Evolutionary conservation across 352 stramenopile genomes (phyloP).

Genomic region (Globisporangium polare): DNA sequence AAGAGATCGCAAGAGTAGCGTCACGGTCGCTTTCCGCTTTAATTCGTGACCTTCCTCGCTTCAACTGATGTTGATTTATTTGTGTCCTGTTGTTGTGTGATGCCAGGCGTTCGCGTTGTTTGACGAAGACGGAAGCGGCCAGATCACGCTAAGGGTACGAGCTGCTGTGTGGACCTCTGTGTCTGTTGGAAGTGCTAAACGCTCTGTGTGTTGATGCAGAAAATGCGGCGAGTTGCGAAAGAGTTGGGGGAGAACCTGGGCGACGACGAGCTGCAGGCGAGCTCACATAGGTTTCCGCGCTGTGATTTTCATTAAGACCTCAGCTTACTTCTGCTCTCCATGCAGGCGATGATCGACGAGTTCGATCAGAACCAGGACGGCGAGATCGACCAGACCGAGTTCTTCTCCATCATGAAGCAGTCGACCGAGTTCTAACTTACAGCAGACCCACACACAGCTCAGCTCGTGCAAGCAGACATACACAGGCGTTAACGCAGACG

Average conservation of each 20-base stretch:
- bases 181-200: background rate
- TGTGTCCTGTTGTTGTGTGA: background rate
- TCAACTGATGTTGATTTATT: background rate
- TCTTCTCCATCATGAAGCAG: conserved; percentile 88
- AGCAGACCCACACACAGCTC: background rate
- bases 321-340: no score
- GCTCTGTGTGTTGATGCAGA: conserved; percentile 32
- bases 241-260: conserved; percentile 91
- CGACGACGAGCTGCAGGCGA: conserved; percentile 91
- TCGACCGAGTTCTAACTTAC: conserved; percentile 56
- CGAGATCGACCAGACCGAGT: conserved; percentile 89
- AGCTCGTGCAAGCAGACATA: background rate
- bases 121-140: conserved; percentile 88
- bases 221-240: conserved; percentile 90
- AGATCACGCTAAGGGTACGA: conserved; percentile 78
- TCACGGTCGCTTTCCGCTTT: background rate
- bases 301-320: no score
- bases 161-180: background rate
- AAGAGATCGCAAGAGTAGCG: conserved; percentile 86
- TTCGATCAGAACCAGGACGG: conserved; percentile 94
- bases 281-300: no score
- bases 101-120: conserved; percentile 91
- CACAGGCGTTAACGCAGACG: conserved; percentile 17
- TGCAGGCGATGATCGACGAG: conserved; percentile 93
- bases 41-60: background rate